A percentile compares a stretch with the other conserved stretches of the same genome.
These are phyloP conservation scores for Coffea humblotiana DNA, from an alignment of 305 asterid genomes.

Conservation along the genomic window DNA sequence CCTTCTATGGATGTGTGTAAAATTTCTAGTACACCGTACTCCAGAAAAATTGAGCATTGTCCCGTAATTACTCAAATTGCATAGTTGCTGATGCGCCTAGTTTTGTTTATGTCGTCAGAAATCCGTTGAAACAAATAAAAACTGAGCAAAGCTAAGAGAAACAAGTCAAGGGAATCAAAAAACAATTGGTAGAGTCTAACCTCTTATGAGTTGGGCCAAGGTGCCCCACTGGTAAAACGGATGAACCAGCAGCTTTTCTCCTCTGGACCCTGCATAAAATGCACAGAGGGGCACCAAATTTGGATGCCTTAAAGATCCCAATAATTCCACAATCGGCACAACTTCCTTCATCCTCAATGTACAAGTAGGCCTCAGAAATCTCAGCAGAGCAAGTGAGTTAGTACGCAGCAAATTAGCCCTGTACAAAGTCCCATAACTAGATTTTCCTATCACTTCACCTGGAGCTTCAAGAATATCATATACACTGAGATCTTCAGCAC, in stretches of 20 bases:
- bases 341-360: constrained; percentile 65
- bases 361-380: constrained; percentile 92
- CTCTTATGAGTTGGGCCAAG: constrained; percentile 71
- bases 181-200: constrained; percentile 31
- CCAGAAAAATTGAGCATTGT: background rate
- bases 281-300: constrained; percentile 83
- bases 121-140: background rate
- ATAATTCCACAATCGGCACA: constrained; percentile 53
- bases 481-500: constrained; percentile 67
- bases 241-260: constrained; percentile 88
- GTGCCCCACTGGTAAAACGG: constrained; percentile 77
- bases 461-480: constrained; percentile 88
- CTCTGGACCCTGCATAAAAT: constrained; percentile 83
- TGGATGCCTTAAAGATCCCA: constrained; percentile 79
- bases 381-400: constrained; percentile 54
- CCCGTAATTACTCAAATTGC: background rate
- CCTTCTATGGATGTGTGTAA: background rate
- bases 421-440: constrained; percentile 84
- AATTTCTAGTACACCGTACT: background rate
- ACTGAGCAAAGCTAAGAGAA: constrained; percentile 8
- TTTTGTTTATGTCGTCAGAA: background rate
- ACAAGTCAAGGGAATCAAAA: background rate
- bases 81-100: background rate
- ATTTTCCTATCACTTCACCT: constrained; percentile 93
- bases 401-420: constrained; percentile 63